Base-by-base conservation (phyloP, 257 asterid species). In the Nicotiana obtusifolia region DNA sequence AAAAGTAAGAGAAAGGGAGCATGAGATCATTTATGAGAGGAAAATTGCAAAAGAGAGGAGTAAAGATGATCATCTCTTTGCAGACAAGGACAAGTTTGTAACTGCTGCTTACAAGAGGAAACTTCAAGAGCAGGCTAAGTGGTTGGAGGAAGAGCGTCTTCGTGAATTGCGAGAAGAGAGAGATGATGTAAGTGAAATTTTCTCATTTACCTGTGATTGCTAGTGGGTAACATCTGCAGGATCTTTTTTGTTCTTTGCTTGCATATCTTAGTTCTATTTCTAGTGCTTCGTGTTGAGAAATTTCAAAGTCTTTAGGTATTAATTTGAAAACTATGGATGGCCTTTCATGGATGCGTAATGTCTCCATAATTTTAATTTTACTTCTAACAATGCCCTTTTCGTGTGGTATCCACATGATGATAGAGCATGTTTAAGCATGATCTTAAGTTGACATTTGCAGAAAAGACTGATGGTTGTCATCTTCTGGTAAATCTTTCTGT, bases 1-100 rank as follows among this genome's bases (percentile, higher is more conserved):
- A 64, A 95, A 92, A 83, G 88, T 84, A 86, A 90, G 98, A 80
- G 99, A 95, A 86, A 88, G 91, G 83, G 98, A 95, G 84, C 97
- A 90, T 4, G 98, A 95, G 85, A 54, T 95, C 64, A 76, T 89
- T 66, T 95, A 92, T 64, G 99, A 95, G 93, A 95, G 92, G 84
- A 93, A 95, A 87, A 90, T 95, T 84, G 96, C 97, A n/a, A 95
- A 95, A 87, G 98, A 95, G 84, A 93, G 98, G 89, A 90, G 88
- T 81, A 84, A 90, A 85, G 98, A 95, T 30, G 95, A 93, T 73
- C 97, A 95, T 75, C 90, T 95, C 26, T 92, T 76, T 85, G 91
- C 93, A 22, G 98, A 91, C 82, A 95, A 95, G 83, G 98, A 92
- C 68, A 95, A 95, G 82, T 95, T 86, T 31, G 91, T 95, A 41